Evolutionary conservation across 2,329 filamentous ascomycete genomes (phyloP), one percentile per base, ranked within the genome.

Genomic region (Xylaria sp.): DNA sequence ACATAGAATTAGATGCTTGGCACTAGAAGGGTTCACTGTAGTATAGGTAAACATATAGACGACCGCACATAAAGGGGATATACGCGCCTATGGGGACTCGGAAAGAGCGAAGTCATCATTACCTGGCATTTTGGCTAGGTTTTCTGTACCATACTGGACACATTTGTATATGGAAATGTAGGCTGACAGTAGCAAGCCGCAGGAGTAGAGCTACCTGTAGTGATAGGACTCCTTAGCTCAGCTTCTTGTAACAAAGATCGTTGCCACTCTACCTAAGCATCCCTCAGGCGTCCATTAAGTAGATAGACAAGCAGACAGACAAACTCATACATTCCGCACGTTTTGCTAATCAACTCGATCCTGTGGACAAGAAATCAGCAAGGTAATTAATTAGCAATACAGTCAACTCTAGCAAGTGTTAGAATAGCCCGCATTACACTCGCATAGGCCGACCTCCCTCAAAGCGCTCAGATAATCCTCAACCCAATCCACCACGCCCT

Each of bases 41-140:
- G 28, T 25, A 54, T 59, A 60, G 37, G n/a, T n/a, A n/a, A n/a
- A 55, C 35, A 17, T 53, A 45, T 63, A 55, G 14, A 56, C n/a
- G 21, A 14, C 3, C 46, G 43, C 56, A 60, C 60, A 51, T 51
- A 55, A 33, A 43, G 46, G 12, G 19, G 17, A 4, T 35, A 55
- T 5, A 4, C 23, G 15, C 37, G 19, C n/a, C 28, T 28, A 17
- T 25, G 6, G n/a, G 11, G 38, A 6, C 14, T 31, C 21, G 19
- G 19, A 17, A 21, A 43, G 11, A 40, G 1, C 2, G 21, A 28
- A 28, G n/a, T 37, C 11, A 9, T 47, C 9, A 47, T 5, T n/a
- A n/a, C n/a, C n/a, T 17, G 4, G 1, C 17, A 2, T 14, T n/a
- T n/a, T n/a, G n/a, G n/a, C 14, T 1, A 43, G 14, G 40, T 12